These are phyloP conservation scores for Neonectria punicea DNA, from an alignment of 2,329 filamentous ascomycete species.

Conservation along the genomic window DNA sequence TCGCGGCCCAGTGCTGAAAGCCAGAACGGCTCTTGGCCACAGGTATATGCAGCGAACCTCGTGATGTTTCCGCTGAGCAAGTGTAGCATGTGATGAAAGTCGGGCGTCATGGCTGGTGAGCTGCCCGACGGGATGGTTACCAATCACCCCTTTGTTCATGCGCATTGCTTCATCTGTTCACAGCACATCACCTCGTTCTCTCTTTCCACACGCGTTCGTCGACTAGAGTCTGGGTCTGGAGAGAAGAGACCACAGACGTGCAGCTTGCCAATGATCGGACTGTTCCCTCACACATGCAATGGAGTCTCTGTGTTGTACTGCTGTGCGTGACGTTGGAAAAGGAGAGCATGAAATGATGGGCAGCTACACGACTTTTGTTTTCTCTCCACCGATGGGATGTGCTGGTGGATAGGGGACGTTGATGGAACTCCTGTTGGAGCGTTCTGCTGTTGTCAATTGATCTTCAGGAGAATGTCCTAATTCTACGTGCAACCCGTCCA, in stretches of 20 bases:
- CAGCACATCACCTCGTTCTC: neutral
- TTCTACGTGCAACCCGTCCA: no score
- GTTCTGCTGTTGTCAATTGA: no score
- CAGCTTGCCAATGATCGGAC: neutral
- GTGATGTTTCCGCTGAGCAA: slow-evolving; percentile 9
- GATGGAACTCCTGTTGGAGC: no score
- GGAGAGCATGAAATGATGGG: neutral
- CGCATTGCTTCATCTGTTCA: neutral
- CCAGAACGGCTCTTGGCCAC: slow-evolving; percentile 5
- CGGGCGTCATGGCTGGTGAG: slow-evolving; percentile 14
- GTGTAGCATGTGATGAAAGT: slow-evolving; percentile 15
- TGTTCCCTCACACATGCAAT: neutral
- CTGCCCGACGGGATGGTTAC: slow-evolving; percentile 4
- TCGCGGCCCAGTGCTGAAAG: neutral
- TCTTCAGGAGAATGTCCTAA: no score
- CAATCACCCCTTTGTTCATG: neutral
- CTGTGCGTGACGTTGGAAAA: neutral
- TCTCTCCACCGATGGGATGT: no score
- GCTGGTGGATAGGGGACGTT: no score
- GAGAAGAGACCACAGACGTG: neutral
- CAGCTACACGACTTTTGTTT: no score
- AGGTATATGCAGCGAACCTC: slow-evolving; percentile 13
- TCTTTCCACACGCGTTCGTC: neutral
- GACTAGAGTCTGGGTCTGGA: neutral
- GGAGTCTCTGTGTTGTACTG: neutral